Percentiles rank a stretch among this genome's conserved stretches.
Evolutionary conservation across 2,329 filamentous ascomycete genomes (phyloP).

Genomic region (Cladosporium sp.): DNA sequence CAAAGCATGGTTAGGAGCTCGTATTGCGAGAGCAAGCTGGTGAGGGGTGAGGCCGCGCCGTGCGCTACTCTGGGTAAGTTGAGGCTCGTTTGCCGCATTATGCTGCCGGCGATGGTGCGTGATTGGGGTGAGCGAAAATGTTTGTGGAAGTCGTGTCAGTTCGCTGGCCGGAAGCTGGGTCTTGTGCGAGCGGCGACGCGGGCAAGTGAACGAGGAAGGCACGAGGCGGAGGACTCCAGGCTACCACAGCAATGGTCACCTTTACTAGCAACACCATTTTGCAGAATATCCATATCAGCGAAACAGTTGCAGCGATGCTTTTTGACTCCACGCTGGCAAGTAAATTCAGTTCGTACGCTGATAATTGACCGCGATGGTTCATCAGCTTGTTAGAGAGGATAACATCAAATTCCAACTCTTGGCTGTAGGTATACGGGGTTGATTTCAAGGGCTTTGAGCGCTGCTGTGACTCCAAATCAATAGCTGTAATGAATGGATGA

Average conservation of each 20-base stretch:
- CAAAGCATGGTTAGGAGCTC: background rate
- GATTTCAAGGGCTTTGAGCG: background rate
- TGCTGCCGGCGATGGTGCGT: background rate
- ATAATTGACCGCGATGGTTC: background rate
- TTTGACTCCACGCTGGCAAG: background rate
- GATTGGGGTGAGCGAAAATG: no score
- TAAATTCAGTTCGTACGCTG: background rate
- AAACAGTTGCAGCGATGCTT: background rate
- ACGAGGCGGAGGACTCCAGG: background rate
- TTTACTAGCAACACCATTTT: background rate
- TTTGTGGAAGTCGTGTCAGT: no score
- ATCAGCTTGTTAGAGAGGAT: background rate
- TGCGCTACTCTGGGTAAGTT: no score
- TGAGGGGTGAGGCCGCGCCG: background rate
- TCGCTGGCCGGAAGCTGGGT: background rate
- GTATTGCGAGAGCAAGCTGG: constrained; percentile 10
- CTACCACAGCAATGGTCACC: background rate
- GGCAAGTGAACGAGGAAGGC: background rate
- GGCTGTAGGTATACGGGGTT: background rate
- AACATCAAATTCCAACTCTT: background rate
- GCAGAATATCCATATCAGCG: background rate
- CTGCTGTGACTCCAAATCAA: background rate
- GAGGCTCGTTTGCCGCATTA: background rate
- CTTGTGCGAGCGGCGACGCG: background rate
- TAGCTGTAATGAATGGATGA: background rate